Evolutionary conservation across 73 alveolate species (phyloP).

Genomic region (Loxodes magnus): DNA sequence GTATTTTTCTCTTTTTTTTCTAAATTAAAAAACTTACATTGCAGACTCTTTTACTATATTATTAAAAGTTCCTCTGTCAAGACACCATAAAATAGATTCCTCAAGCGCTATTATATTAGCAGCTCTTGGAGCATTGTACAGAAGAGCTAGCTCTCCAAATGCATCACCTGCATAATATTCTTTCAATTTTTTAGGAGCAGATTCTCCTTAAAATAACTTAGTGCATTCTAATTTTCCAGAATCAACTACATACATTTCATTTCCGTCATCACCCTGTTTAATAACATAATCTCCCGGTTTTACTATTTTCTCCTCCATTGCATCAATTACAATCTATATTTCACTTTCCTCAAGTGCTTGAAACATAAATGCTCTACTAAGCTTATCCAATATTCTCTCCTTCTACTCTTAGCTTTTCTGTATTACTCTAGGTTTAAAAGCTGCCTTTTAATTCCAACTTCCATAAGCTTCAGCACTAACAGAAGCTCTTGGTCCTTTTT

Average conservation of each 20-base stretch:
- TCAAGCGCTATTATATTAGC: conserved; percentile 54
- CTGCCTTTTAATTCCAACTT: conserved; percentile 68
- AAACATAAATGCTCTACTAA: conserved; percentile 62
- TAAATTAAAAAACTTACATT: conserved; percentile 8
- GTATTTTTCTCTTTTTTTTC: conserved; percentile 78
- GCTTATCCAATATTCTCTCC: conserved; percentile 45
- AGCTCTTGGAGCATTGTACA: conserved; percentile 85
- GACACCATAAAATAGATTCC: conserved; percentile 46
- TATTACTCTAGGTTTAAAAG: conserved; percentile 54
- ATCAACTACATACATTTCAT: conserved; percentile 77
- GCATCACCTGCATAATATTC: conserved; percentile 71
- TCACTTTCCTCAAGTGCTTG: conserved; percentile 66
- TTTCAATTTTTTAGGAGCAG: conserved; percentile 32
- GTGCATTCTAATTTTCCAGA: conserved; percentile 56
- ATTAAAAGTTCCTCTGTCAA: conserved; percentile 85
- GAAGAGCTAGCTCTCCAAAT: conserved; percentile 87
- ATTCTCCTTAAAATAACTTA: conserved; percentile 34
- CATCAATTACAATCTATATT: conserved; percentile 58
- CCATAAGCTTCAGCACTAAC: conserved; percentile 96
- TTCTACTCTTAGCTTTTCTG: conserved; percentile 47
- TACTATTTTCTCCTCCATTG: conserved; percentile 59
- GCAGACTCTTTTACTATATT: conserved; percentile 84
- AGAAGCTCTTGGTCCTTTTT: conserved; percentile 43
- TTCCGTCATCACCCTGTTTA: conserved; percentile 88
- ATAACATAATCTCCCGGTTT: conserved; percentile 57